phyloP scores from a whole-genome alignment of 2,329 filamentous ascomycete genomes.

The Epichloe sylvatica region DNA sequence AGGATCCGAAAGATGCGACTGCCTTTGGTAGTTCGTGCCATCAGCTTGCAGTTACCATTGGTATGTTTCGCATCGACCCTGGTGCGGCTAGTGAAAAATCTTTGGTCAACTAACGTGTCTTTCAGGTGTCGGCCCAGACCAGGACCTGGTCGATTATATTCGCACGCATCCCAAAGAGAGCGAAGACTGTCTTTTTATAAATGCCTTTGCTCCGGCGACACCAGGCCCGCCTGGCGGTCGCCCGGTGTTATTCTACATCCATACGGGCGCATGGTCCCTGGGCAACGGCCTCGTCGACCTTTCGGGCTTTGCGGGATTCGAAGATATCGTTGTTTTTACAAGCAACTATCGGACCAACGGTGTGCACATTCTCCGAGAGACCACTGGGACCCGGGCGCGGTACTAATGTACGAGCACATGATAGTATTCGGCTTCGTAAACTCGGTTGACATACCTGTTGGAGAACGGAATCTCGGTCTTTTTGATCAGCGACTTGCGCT shows the following conservation, averaged over 20 bases:
- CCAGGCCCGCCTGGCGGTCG: slow-evolving; percentile 5
- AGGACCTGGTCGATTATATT: slow-evolving; percentile 10
- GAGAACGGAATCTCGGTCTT: slow-evolving; percentile 19
- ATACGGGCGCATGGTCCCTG: slow-evolving; percentile 13
- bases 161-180: slow-evolving; percentile 11
- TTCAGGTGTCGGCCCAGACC: slow-evolving; percentile 10
- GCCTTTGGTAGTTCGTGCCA: slow-evolving; percentile 10
- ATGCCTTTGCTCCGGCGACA: slow-evolving; percentile 13
- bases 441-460: slow-evolving; percentile 22
- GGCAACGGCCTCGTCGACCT: slow-evolving; percentile 12
- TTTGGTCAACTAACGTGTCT: background rate
- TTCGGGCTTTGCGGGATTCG: slow-evolving; percentile 14
- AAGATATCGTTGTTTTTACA: slow-evolving; percentile 14
- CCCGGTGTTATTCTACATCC: slow-evolving; percentile 15
- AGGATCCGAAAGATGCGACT: slow-evolving; percentile 1
- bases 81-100: too few species aligned
- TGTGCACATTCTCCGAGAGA: background rate
- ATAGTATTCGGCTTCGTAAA: slow-evolving; percentile 30
- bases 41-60: slow-evolving; percentile 8
- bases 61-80: background rate
- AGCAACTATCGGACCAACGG: slow-evolving; percentile 16
- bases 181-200: slow-evolving; percentile 16
- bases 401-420: background rate
- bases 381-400: too few species aligned
- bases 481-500: slow-evolving; percentile 16